Conservation (phyloP, 441 rosid species). For the Pelargonium hybrid region DNA sequence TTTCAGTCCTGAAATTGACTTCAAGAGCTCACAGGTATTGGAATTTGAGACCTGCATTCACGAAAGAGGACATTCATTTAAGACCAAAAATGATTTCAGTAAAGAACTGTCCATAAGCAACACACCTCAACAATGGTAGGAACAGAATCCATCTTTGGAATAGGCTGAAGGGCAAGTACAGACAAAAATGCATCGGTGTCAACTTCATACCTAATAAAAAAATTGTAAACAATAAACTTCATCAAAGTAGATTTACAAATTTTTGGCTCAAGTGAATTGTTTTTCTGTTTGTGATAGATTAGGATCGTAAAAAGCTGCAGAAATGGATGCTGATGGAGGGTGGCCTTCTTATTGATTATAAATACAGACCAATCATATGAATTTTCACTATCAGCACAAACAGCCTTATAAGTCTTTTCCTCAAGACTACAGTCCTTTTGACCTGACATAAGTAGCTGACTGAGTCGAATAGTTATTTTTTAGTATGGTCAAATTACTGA, state of each 20-base stretch:
- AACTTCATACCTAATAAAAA: slow-evolving; percentile 65
- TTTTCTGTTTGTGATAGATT: not conserved
- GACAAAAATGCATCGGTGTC: slow-evolving; percentile 91
- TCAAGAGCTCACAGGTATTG: slow-evolving; percentile 72
- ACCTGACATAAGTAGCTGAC: too few relatives aligned
- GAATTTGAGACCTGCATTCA: slow-evolving; percentile 65
- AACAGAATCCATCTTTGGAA: slow-evolving; percentile 51
- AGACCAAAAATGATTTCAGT: not conserved
- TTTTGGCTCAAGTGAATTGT: slow-evolving; percentile 12
- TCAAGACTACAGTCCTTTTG: too few relatives aligned
- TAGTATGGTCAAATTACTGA: too few relatives aligned
- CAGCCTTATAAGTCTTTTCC: too few relatives aligned
- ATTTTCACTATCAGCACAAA: too few relatives aligned
- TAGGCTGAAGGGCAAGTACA: slow-evolving; percentile 86
- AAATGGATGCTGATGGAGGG: too few relatives aligned
- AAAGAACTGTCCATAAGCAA: slow-evolving; percentile 7
- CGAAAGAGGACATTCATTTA: slow-evolving; percentile 15
- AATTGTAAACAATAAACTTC: slow-evolving; percentile 22
- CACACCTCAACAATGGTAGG: slow-evolving; percentile 93
- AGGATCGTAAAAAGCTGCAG: too few relatives aligned
- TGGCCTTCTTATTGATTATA: too few relatives aligned
- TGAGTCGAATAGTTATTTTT: too few relatives aligned
- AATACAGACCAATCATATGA: too few relatives aligned
- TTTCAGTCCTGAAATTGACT: slow-evolving; percentile 74
- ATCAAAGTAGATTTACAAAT: not conserved